phyloP scores from a whole-genome alignment of 345 rosid genomes.

The Lumnitzera racemosa region DNA sequence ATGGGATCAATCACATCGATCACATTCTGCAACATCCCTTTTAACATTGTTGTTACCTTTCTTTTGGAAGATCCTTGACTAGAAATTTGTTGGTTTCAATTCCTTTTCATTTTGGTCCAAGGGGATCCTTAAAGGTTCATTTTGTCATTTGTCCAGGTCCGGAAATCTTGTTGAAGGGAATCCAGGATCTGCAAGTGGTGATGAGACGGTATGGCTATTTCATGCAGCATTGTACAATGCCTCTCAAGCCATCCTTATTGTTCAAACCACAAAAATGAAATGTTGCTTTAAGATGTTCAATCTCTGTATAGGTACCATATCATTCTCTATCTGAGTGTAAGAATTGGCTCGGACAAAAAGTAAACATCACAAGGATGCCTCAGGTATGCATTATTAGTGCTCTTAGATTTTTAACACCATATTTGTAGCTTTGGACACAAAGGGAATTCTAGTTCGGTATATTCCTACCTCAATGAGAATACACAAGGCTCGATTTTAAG shows the following conservation, averaged over 20 bases:
- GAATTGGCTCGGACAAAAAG: conserved; percentile 88
- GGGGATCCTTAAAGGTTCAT: neutral
- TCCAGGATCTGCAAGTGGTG: conserved; percentile 85
- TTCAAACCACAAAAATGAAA: neutral
- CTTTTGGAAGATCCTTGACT: too few species aligned
- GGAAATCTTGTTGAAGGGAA: conserved; percentile 87
- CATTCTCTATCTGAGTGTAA: conserved; percentile 97
- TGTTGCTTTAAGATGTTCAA: neutral
- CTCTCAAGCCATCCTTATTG: neutral
- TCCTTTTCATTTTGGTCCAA: neutral
- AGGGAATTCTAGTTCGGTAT: too few species aligned
- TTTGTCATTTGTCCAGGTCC: conserved; percentile 50
- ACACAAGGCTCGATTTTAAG: too few species aligned
- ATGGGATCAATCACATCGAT: too few species aligned
- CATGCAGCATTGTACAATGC: conserved; percentile 10
- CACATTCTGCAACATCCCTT: too few species aligned
- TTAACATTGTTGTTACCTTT: too few species aligned
- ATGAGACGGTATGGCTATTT: conserved; percentile 67
- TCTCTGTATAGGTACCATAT: conserved; percentile 65
- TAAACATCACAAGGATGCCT: conserved; percentile 88
- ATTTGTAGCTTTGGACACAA: too few species aligned
- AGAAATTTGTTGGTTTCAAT: too few species aligned
- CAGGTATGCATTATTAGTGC: conserved; percentile 44
- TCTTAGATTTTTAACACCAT: too few species aligned
- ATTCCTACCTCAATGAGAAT: too few species aligned